Evolutionary conservation across 2,329 filamentous ascomycete species (phyloP), one percentile per base, ranked within the genome.

Genomic region (Domatiomyces globalis): DNA sequence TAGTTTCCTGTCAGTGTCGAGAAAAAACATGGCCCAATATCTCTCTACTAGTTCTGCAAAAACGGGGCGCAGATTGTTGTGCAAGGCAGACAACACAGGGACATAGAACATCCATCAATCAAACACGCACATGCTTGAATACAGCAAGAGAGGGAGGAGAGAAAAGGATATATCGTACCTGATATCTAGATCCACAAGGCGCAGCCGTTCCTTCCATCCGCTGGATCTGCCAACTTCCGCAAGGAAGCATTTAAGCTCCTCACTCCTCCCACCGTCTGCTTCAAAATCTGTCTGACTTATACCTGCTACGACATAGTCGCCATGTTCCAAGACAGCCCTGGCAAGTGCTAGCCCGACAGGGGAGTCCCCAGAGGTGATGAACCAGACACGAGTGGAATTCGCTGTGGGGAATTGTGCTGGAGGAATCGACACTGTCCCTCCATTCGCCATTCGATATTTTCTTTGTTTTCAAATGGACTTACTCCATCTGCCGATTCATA

Each of bases 251-350:
- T 85, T 81, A 67, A 94, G 94, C 66, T 89, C 86, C 61, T 80
- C 76, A 65, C 83, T 85, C 57, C 86, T 80, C 46, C 78, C 77
- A 42, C 83, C 83, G 65, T 89, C 78, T 61, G 72, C 72, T 58
- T 89, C 85, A 57, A 89, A 83, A 67, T 92, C 86, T 48, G 77
- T 72, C 2, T 87, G 84, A 46, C 85, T 80, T 33, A 95, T 75
- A 50, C 89, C 92, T 4, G 87, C 85, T 46, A 90, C 84, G 46
- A 94, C 84, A 65, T 84, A 89, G 68, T 96, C 92, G 47, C 92
- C 90, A 68, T 95, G 88, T n/a, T 80, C 80, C 46, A 96, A 81
- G 44, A 94, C 76, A 61, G 87, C 79, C 50, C 84, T 81, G 50
- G 87, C 85, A 52, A 95, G 76, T 45, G 86, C 84, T 54, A 95